These are phyloP conservation scores for Nemania sp. DNA, from an alignment of 2,329 filamentous ascomycete species.

Conservation along the genomic window DNA sequence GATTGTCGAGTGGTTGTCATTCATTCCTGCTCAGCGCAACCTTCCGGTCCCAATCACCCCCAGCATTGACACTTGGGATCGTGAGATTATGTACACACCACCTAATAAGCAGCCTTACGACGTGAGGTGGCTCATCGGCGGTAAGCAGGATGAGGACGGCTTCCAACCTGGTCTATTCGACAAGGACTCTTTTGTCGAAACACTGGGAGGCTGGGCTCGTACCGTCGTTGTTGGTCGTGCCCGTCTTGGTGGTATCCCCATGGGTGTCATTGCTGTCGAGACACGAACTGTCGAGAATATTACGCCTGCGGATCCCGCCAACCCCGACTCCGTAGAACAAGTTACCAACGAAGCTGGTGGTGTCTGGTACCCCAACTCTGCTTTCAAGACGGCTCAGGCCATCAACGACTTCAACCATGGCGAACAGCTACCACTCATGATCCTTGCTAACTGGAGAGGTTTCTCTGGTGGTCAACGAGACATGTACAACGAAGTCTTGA, in stretches of 20 bases:
- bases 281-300: constrained; percentile 96
- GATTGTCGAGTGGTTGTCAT: constrained; percentile 98
- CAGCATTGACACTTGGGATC: constrained; percentile 88
- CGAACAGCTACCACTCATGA: constrained; percentile 98
- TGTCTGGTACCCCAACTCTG: constrained; percentile 99
- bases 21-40: constrained; percentile 94
- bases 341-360: constrained; percentile 94
- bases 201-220: constrained; percentile 95
- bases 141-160: constrained; percentile 85
- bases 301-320: constrained; percentile 94
- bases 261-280: constrained; percentile 98
- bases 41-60: constrained; percentile 93
- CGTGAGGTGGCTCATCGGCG: constrained; percentile 91
- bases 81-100: constrained; percentile 86
- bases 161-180: constrained; percentile 96
- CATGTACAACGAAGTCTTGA: constrained; percentile 99
- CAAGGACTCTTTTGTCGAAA: constrained; percentile 95
- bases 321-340: constrained; percentile 98
- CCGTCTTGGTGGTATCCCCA: constrained; percentile 94
- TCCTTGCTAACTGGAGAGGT: constrained; percentile 99
- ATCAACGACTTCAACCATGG: constrained; percentile 99
- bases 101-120: constrained; percentile 89
- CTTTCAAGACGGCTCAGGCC: constrained; percentile 99
- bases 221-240: constrained; percentile 97
- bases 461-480: constrained; percentile 99